Evolutionary conservation across 345 rosid genomes (phyloP).

Genomic region (Syzygium oleosum): DNA sequence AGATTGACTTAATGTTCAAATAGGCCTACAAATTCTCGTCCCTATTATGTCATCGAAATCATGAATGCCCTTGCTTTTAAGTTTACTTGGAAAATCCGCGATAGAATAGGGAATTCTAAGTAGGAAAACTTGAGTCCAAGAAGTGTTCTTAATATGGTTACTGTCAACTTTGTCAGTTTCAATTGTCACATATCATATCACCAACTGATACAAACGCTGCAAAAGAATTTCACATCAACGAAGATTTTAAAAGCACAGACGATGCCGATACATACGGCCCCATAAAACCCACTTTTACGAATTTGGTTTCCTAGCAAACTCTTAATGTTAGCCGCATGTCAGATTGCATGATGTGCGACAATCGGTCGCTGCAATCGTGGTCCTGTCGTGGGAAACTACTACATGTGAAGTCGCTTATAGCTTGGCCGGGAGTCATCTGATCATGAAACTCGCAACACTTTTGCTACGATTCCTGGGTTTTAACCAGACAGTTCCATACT

Average conservation of each 20-base stretch:
- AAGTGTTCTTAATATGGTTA: neutral
- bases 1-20: neutral
- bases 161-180: neutral
- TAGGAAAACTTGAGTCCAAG: neutral
- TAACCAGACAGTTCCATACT: constrained; percentile 10
- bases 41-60: neutral
- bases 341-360: neutral
- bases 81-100: neutral
- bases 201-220: neutral
- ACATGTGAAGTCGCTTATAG: neutral
- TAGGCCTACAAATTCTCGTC: neutral
- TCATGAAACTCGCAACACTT: constrained; percentile 12
- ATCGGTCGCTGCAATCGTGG: neutral
- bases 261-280: neutral
- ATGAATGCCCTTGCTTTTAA: neutral
- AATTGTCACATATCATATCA: neutral
- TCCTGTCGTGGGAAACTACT: neutral
- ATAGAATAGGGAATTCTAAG: neutral
- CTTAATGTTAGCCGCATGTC: neutral
- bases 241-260: neutral
- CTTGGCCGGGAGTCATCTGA: neutral
- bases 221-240: neutral
- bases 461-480: neutral
- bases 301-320: neutral
- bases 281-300: neutral